Evolutionary conservation across 1,139 yeast genomes (phyloP).

Genomic region (Pichia sp.): DNA sequence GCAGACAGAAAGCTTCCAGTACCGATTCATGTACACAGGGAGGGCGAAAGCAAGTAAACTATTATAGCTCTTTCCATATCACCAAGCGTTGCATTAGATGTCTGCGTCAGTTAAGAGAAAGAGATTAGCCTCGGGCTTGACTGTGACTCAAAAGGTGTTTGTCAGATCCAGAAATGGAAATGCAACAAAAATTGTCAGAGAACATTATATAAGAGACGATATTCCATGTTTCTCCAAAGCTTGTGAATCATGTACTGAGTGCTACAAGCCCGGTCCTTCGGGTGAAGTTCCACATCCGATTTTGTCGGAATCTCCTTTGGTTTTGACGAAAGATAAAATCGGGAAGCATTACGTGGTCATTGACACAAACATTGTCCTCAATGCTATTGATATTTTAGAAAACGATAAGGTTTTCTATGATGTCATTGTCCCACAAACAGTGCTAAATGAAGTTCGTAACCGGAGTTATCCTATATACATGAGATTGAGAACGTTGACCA

Average conservation of each 20-base stretch:
- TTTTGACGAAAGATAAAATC: slow-evolving; percentile 36
- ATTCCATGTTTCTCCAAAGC: slow-evolving; percentile 82
- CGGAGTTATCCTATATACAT: slow-evolving; percentile 84
- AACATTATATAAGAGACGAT: slow-evolving; percentile 87
- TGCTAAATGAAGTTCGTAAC: slow-evolving; percentile 86
- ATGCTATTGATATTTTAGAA: slow-evolving; percentile 87
- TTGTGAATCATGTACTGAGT: slow-evolving; percentile 59
- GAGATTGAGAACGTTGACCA: slow-evolving; percentile 71
- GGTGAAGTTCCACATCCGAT: slow-evolving; percentile 49
- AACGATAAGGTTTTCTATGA: slow-evolving; percentile 74
- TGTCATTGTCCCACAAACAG: slow-evolving; percentile 90
- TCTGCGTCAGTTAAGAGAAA: slow-evolving; percentile 33
- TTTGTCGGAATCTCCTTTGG: slow-evolving; percentile 49
- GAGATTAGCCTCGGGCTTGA: slow-evolving; percentile 50
- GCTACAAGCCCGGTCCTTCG: slow-evolving; percentile 51
- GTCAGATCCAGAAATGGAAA: slow-evolving; percentile 87
- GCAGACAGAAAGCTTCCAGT: too few relatives aligned
- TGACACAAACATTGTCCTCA: slow-evolving; percentile 84
- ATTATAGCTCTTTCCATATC: too few relatives aligned
- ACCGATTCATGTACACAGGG: too few relatives aligned
- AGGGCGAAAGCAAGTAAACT: too few relatives aligned
- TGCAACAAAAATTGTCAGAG: slow-evolving; percentile 87
- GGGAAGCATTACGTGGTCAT: slow-evolving; percentile 69
- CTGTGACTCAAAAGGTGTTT: slow-evolving; percentile 85
- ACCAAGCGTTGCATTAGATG: slow-evolving; percentile 1